phyloP scores from a whole-genome alignment of 2,329 filamentous ascomycete species.

The Cercospora janseana region DNA sequence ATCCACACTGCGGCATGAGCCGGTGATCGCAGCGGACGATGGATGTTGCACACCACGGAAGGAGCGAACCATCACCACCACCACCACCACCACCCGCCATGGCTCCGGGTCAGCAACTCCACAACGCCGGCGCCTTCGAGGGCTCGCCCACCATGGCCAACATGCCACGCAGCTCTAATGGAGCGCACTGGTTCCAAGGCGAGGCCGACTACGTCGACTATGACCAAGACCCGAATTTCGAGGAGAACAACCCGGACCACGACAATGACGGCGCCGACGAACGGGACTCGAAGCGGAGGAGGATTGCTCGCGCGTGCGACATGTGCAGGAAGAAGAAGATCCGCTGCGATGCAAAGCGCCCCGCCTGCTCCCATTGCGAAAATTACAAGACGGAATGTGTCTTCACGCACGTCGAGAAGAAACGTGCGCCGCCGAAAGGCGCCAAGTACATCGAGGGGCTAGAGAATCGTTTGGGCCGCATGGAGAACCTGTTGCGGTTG shows the following conservation, averaged over 20 bases:
- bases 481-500: conserved; percentile 86
- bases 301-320: conserved; percentile 88
- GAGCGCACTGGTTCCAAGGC: conserved; percentile 23
- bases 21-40: too few relatives aligned
- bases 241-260: conserved; percentile 29
- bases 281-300: conserved; percentile 76
- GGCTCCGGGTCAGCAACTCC: conserved; percentile 5
- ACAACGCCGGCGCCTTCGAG: conserved; percentile 12
- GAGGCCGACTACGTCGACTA: conserved; percentile 27
- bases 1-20: too few relatives aligned
- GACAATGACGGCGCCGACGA: conserved; percentile 31
- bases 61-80: too few relatives aligned
- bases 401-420: conserved; percentile 98
- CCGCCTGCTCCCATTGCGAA: conserved; percentile 89
- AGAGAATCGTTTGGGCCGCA: conserved; percentile 89
- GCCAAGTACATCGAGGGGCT: conserved; percentile 98
- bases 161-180: conserved; percentile 13
- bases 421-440: conserved; percentile 92
- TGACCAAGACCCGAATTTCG: conserved; percentile 28
- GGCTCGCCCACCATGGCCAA: conserved; percentile 17
- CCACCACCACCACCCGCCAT: not conserved
- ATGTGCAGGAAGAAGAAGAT: conserved; percentile 97
- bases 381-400: conserved; percentile 98
- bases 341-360: conserved; percentile 95
- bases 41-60: too few relatives aligned